Conservation (phyloP, 768 basidiomycete genomes). For the Podaxis sp. region DNA sequence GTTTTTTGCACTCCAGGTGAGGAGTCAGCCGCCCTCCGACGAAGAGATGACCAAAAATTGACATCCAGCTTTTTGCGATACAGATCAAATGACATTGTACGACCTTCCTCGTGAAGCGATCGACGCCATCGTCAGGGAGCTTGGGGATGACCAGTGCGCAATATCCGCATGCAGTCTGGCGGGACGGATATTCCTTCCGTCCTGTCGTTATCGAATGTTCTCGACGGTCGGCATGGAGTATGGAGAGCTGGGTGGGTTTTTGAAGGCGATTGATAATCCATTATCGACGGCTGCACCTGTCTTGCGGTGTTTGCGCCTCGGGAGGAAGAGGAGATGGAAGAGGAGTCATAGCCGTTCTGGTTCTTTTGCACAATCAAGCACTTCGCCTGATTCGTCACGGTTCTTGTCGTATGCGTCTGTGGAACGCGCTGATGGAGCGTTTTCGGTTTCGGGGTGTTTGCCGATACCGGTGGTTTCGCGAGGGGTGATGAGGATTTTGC, state of each 20-base stretch:
- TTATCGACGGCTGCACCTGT: neutral
- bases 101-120: neutral
- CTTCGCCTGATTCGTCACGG: neutral
- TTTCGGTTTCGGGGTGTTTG: neutral
- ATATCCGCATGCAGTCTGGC: neutral
- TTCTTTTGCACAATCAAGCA: neutral
- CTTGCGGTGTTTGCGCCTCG: neutral
- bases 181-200: neutral
- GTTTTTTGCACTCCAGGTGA: neutral
- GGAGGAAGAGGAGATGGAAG: neutral
- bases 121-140: neutral
- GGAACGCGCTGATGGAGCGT: neutral
- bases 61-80: neutral
- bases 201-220: conserved; percentile 2
- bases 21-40: neutral
- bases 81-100: neutral
- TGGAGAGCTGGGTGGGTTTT: neutral
- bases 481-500: neutral
- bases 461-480: neutral
- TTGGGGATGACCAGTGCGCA: neutral
- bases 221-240: neutral
- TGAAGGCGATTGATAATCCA: neutral
- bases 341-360: neutral
- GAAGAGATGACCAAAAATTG: neutral
- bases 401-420: neutral